Base-by-base conservation (phyloP, 768 basidiomycete species). In the Rhodosporidiobolus sp. region DNA sequence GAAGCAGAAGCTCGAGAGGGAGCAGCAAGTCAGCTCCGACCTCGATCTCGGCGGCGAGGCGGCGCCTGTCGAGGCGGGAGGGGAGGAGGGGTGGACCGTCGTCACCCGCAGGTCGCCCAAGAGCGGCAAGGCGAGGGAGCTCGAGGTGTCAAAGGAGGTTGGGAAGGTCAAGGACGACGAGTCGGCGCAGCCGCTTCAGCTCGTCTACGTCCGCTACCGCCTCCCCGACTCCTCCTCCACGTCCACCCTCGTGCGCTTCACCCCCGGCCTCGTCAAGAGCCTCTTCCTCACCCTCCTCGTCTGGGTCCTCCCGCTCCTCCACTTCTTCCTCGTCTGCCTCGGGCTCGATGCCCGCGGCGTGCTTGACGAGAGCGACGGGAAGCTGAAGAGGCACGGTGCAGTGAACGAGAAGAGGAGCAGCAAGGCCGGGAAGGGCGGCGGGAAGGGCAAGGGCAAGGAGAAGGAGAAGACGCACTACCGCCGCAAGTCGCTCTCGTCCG, bases 381-480 rank as follows among this genome's bases (percentile, higher is more conserved):
- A 8, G 46, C 46, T 17, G 17, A 8, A 48, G 4, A 4, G 14
- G 10, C 46, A 19, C 46, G 34, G 20, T 35, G 55, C 38, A 14
- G 14, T 43, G 7, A 7, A 43, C 38, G 38, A 43, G 38, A n/a
- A n/a, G n/a, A n/a, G n/a, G n/a, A 4, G 22, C 55, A 30, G 17
- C 8, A 56, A 34, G 54, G n/a, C n/a, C 38, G 38, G 38, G 12
- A 34, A 32, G 11, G 20, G 55, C 4, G 4, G 24, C 19, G 26
- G 12, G 32, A 52, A 50, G 32, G 48, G 49, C 4, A 63, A 63
- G 50, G 50, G 62, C 49, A 63, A 53, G 50, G 62, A 16, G 62
- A 8, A 46, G 46, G 28, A 32, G 28, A 24, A 28, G 38, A 30
- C 34, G 54, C 32, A 34, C 8, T 43, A 7, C 38, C 38, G 38